Conservation (phyloP, 371 early-diverging fungal species). For the Zancudomyces culisetae region DNA sequence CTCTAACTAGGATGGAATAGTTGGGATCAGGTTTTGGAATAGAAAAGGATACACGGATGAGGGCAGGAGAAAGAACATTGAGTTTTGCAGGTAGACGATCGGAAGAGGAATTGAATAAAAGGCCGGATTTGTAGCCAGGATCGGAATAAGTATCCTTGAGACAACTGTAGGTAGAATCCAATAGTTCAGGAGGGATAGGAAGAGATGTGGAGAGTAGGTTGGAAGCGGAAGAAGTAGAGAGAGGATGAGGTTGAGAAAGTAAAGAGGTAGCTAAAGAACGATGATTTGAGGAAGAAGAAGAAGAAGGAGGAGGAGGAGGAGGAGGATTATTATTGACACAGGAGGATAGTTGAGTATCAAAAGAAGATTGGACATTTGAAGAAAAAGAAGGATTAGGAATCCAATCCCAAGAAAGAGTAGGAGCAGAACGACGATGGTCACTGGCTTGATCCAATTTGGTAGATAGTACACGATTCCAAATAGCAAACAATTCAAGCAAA, state of each 20-base stretch:
- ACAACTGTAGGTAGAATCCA: slow-evolving; percentile 12
- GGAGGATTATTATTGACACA: neutral
- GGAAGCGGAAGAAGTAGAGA: neutral
- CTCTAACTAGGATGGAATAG: slow-evolving; percentile 15
- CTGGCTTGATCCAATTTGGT: slow-evolving; percentile 6
- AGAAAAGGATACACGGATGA: slow-evolving; percentile 21
- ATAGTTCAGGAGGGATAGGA: slow-evolving; percentile 9
- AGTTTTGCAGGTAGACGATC: slow-evolving; percentile 23
- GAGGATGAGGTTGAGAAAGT: neutral
- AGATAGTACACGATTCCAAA: slow-evolving; percentile 2
- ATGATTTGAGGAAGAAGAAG: neutral
- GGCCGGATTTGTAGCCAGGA: slow-evolving; percentile 24
- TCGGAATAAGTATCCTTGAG: slow-evolving; percentile 20
- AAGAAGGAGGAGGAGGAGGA: neutral
- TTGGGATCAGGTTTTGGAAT: slow-evolving; percentile 20
- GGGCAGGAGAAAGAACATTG: slow-evolving; percentile 18
- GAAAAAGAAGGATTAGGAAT: neutral
- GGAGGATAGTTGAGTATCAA: no score
- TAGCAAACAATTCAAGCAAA: neutral
- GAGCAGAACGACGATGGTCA: neutral
- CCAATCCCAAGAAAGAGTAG: neutral
- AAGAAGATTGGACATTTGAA: neutral
- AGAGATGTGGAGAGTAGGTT: neutral
- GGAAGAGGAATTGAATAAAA: slow-evolving; percentile 24
- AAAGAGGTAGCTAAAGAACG: neutral